These are phyloP conservation scores for Phytophthora aleatoria DNA, from an alignment of 352 stramenopile species.

Conservation along the genomic window DNA sequence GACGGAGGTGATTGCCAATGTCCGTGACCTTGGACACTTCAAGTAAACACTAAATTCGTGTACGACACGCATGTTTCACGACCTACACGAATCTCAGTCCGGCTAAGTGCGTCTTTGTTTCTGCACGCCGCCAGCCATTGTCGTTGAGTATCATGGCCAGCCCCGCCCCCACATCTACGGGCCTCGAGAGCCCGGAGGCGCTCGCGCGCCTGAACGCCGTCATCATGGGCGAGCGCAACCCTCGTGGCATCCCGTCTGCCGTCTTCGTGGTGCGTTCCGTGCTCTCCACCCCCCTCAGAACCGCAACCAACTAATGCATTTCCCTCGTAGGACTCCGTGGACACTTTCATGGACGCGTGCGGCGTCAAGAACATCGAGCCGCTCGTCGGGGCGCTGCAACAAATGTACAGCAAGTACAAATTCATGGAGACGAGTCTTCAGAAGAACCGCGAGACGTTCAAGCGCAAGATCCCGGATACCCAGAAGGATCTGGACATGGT, in stretches of 20 bases:
- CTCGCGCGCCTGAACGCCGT: conserved; percentile 67
- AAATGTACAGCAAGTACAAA: conserved; percentile 93
- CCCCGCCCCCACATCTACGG: conserved; percentile 36
- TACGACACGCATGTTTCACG: background rate
- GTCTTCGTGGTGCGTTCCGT: conserved; percentile 71
- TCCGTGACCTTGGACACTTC: too few species aligned
- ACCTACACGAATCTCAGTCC: too few species aligned
- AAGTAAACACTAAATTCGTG: background rate
- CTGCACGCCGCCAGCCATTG: too few species aligned
- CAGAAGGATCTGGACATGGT: conserved; percentile 77
- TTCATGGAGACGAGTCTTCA: conserved; percentile 90
- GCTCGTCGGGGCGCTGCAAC: conserved; percentile 79
- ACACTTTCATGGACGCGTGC: conserved; percentile 66
- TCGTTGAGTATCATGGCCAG: conserved; percentile 30
- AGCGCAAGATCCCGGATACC: conserved; percentile 92
- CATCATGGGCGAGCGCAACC: conserved; percentile 84
- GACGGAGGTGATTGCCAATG: too few species aligned
- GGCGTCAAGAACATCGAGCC: conserved; percentile 71
- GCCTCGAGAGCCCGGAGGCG: conserved; percentile 72
- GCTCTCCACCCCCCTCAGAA: background rate
- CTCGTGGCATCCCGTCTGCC: conserved; percentile 75
- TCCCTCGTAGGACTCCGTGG: conserved; percentile 53
- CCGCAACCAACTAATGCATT: conserved; percentile 2
- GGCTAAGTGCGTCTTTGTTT: too few species aligned
- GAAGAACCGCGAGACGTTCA: conserved; percentile 87